Conservation (phyloP, 306 rosid species). For the Citrullus colocynthis region DNA sequence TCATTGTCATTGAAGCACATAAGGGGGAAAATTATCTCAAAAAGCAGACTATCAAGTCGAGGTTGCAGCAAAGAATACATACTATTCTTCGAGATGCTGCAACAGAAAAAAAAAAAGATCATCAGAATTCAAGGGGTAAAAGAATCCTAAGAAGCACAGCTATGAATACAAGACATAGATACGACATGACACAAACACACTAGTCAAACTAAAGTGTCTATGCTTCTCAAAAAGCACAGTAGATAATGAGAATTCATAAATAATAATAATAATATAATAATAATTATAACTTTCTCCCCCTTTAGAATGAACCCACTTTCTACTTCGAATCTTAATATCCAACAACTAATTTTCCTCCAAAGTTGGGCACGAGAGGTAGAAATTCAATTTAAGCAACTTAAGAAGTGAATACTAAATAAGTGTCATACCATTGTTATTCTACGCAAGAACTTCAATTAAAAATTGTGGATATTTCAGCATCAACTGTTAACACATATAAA, state of each 20-base stretch:
- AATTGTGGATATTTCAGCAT: neutral
- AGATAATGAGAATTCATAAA: neutral
- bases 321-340: neutral
- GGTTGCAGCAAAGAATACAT: slow-evolving; percentile 84
- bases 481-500: neutral
- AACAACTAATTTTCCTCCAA: neutral
- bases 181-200: too few relatives aligned
- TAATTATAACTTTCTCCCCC: neutral
- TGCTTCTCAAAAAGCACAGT: too few relatives aligned
- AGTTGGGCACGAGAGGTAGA: neutral
- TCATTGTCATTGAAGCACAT: slow-evolving; percentile 92
- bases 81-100: slow-evolving; percentile 76
- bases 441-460: neutral
- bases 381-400: neutral
- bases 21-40: slow-evolving; percentile 88
- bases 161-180: too few relatives aligned
- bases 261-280: too few relatives aligned
- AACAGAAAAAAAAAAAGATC: neutral
- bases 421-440: neutral
- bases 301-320: neutral
- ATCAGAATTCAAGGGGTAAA: neutral
- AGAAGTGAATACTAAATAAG: neutral
- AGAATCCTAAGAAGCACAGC: neutral
- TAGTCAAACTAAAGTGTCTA: too few relatives aligned
- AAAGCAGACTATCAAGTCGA: slow-evolving; percentile 71